phyloP scores from a whole-genome alignment of 345 rosid species.

The Turritis glabra region DNA sequence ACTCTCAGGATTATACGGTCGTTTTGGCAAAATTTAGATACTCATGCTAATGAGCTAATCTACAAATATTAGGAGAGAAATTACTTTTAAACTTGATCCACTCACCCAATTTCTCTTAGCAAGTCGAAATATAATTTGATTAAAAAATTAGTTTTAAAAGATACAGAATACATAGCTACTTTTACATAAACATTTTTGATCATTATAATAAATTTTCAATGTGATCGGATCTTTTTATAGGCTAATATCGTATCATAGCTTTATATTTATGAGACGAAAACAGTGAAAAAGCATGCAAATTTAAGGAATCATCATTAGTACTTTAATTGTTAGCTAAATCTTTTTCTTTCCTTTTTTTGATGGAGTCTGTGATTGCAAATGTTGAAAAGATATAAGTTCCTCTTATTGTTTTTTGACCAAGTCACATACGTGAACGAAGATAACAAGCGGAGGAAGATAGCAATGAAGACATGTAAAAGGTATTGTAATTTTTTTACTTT shows the following conservation, averaged over 20 bases:
- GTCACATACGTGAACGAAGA: conserved; percentile 24
- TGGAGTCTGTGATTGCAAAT: conserved; percentile 27
- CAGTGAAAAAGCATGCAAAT: conserved; percentile 8
- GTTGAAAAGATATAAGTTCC: not conserved
- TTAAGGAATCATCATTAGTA: conserved; percentile 16
- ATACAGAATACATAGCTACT: not conserved
- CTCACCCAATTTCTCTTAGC: not conserved
- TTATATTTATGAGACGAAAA: conserved; percentile 1
- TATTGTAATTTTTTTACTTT: not conserved
- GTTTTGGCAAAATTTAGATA: not conserved
- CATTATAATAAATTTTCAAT: not conserved
- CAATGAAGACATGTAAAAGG: conserved; percentile 8
- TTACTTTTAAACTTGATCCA: not conserved
- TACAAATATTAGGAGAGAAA: not conserved
- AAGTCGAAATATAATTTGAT: not conserved
- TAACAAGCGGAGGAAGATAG: not conserved
- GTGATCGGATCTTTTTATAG: not conserved
- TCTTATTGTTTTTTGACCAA: conserved; percentile 24
- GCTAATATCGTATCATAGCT: not conserved
- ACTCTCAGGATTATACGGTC: not conserved
- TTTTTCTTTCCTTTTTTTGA: conserved; percentile 23
- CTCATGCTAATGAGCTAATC: not conserved
- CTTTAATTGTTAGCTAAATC: conserved; percentile 31
- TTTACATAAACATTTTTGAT: not conserved
- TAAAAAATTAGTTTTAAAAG: not conserved